phyloP scores from a whole-genome alignment of 495 filamentous ascomycete species.

The Hypoxylon trugodes region DNA sequence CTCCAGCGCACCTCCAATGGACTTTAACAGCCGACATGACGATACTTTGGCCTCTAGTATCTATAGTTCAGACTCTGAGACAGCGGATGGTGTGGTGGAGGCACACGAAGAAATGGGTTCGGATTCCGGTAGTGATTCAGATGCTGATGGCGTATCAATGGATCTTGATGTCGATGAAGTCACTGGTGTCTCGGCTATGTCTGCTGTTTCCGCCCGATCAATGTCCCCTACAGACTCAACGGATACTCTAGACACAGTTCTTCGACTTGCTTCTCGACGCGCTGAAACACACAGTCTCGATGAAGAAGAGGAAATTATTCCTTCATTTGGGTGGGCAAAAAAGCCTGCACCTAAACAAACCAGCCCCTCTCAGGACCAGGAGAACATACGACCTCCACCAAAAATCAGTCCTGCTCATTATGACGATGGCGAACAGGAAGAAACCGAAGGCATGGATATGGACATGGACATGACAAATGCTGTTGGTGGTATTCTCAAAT shows the following conservation, averaged over 20 bases:
- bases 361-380: constrained; percentile 20
- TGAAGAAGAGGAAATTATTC: constrained; percentile 82
- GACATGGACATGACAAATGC: constrained; percentile 64
- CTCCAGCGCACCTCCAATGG: constrained; percentile 67
- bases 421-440: constrained; percentile 36
- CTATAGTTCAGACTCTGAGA: constrained; percentile 73
- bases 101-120: constrained; percentile 62
- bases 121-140: constrained; percentile 62
- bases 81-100: constrained; percentile 66
- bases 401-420: constrained; percentile 2
- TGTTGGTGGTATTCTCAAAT: constrained; percentile 64
- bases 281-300: constrained; percentile 77
- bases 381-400: constrained; percentile 3
- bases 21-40: constrained; percentile 70
- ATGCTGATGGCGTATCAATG: constrained; percentile 79
- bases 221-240: constrained; percentile 65
- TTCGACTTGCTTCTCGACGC: constrained; percentile 76
- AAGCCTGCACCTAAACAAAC: constrained; percentile 37
- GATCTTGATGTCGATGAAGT: constrained; percentile 74
- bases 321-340: constrained; percentile 62
- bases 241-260: constrained; percentile 73
- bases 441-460: constrained; percentile 46
- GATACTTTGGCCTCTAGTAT: constrained; percentile 78
- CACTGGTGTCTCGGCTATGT: constrained; percentile 70
- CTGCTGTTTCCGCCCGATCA: constrained; percentile 64